These are phyloP conservation scores for Kodamaea laetipori DNA, from an alignment of 805 yeast genomes.

Conservation along the genomic window DNA sequence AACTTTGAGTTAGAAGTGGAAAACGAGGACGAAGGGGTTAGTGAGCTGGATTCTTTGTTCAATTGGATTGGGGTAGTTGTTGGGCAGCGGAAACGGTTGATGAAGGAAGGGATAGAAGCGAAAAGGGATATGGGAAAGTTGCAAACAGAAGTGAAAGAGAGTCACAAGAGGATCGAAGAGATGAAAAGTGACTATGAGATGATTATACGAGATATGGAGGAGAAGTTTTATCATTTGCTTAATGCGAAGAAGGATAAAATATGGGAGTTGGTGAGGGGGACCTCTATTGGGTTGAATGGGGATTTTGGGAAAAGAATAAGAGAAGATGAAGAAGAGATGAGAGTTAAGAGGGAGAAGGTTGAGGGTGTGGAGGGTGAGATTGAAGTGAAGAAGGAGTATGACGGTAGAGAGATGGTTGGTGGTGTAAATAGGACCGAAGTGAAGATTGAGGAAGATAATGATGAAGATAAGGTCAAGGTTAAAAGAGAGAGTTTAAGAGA, in stretches of 20 bases:
- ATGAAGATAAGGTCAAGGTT: background rate
- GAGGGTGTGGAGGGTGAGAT: background rate
- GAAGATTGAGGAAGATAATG: constrained; percentile 2
- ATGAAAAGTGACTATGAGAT: constrained; percentile 19
- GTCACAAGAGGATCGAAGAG: constrained; percentile 16
- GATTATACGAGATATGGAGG: constrained; percentile 27
- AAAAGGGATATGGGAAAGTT: constrained; percentile 2
- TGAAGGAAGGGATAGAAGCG: constrained; percentile 5
- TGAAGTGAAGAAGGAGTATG: background rate
- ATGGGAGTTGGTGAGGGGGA: constrained; percentile 24
- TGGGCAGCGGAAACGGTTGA: constrained; percentile 17
- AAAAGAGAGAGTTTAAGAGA: constrained; percentile 2
- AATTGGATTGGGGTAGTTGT: constrained; percentile 29
- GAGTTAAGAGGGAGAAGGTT: constrained; percentile 4
- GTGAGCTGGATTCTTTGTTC: constrained; percentile 21
- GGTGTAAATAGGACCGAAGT: too few species aligned
- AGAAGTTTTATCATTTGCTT: constrained; percentile 29
- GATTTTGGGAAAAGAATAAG: constrained; percentile 13
- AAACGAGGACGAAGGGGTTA: constrained; percentile 14
- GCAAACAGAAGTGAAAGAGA: constrained; percentile 12
- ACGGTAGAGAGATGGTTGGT: too few species aligned
- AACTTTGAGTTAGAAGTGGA: constrained; percentile 23
- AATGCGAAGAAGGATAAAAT: constrained; percentile 34
- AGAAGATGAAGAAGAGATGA: constrained; percentile 4
- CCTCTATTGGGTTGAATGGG: constrained; percentile 14